These are phyloP conservation scores for Syzygium aqueum DNA, from an alignment of 345 rosid species.

Conservation along the genomic window DNA sequence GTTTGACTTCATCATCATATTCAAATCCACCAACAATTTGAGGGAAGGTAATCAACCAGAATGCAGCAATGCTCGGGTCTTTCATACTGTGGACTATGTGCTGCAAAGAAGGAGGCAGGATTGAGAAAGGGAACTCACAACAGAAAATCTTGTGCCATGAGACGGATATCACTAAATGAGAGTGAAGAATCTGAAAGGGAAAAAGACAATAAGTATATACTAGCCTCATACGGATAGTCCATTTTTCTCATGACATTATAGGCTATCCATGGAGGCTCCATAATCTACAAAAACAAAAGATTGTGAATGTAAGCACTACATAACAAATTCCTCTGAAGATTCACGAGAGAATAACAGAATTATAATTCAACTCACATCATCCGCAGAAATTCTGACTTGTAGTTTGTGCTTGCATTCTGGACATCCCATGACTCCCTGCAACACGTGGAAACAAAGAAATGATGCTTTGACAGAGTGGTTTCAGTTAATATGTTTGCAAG, in stretches of 20 bases:
- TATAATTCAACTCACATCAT: slow-evolving; percentile 49
- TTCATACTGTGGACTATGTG: slow-evolving; percentile 94
- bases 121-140: not conserved
- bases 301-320: not conserved
- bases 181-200: not conserved
- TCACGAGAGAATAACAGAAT: not conserved
- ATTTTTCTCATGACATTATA: slow-evolving; percentile 69
- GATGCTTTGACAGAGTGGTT: not conserved
- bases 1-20: slow-evolving; percentile 75
- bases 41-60: slow-evolving; percentile 89
- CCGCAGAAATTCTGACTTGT: slow-evolving; percentile 84
- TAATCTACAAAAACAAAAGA: slow-evolving; percentile 35
- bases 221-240: slow-evolving; percentile 93
- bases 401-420: slow-evolving; percentile 85
- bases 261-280: slow-evolving; percentile 97
- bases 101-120: slow-evolving; percentile 31
- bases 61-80: slow-evolving; percentile 92
- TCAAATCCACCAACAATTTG: slow-evolving; percentile 77
- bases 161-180: not conserved
- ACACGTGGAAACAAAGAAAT: not conserved
- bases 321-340: not conserved
- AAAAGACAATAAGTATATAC: slow-evolving; percentile 2
- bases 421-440: slow-evolving; percentile 91
- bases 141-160: not conserved
- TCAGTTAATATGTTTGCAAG: not conserved